phyloP scores from a whole-genome alignment of 805 yeast species.

The Yarrowia yakushimensis region DNA sequence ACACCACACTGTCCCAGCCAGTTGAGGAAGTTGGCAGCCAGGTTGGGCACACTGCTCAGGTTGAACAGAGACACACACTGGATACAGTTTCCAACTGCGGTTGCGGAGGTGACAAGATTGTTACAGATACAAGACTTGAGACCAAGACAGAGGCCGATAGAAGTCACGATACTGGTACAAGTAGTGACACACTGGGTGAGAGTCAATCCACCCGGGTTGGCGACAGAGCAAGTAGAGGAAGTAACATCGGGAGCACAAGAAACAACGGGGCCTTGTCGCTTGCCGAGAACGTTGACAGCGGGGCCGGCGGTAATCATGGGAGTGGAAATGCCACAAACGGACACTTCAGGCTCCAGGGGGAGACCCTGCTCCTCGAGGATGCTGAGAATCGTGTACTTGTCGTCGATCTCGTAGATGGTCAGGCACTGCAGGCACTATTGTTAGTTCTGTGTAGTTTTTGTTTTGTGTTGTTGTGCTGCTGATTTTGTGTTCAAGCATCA shows the following conservation, averaged over 20 bases:
- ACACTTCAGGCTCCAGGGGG: neutral
- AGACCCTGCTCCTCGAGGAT: constrained; percentile 13
- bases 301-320: constrained; percentile 24
- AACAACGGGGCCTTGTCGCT: too few species aligned
- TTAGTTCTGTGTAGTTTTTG: neutral
- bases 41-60: neutral
- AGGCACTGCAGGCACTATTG: constrained; percentile 22
- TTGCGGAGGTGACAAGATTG: too few species aligned
- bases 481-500: neutral
- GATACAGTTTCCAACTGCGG: too few species aligned
- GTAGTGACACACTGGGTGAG: neutral
- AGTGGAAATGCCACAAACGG: constrained; percentile 3
- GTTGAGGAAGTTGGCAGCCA: neutral
- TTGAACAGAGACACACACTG: constrained; percentile 1
- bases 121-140: constrained; percentile 5
- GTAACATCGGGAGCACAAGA: constrained; percentile 5
- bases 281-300: neutral
- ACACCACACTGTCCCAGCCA: too few species aligned
- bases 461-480: neutral
- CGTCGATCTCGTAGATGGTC: constrained; percentile 5
- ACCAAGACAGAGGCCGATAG: constrained; percentile 11
- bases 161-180: too few species aligned
- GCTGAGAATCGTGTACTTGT: neutral
- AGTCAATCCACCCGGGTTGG: too few species aligned
- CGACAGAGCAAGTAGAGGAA: neutral